These are phyloP conservation scores for Saturnispora zaruensis DNA, from an alignment of 805 yeast species.

Conservation along the genomic window DNA sequence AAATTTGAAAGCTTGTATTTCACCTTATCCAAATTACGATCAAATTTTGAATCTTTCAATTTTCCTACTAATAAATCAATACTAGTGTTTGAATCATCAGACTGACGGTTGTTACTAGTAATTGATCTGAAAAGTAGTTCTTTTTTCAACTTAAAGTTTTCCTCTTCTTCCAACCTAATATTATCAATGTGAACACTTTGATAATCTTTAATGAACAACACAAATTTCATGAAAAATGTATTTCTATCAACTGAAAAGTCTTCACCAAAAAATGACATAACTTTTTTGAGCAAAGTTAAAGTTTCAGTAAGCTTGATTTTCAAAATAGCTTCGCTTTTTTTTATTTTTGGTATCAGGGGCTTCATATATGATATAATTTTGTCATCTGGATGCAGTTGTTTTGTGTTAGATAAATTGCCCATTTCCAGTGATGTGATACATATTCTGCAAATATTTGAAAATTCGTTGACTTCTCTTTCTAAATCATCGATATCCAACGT, in stretches of 20 bases:
- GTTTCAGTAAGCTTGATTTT: constrained; percentile 44
- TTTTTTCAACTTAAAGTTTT: constrained; percentile 54
- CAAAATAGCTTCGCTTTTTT: constrained; percentile 39
- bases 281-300: constrained; percentile 42
- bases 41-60: constrained; percentile 15
- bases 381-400: constrained; percentile 61
- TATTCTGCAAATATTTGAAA: constrained; percentile 39
- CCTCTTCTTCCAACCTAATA: constrained; percentile 58
- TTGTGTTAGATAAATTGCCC: constrained; percentile 58
- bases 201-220: constrained; percentile 51
- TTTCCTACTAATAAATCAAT: constrained; percentile 20
- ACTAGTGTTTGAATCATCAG: not conserved
- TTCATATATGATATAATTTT: constrained; percentile 44
- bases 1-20: not conserved
- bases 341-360: constrained; percentile 29
- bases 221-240: constrained; percentile 53
- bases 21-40: not conserved
- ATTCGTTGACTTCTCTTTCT: constrained; percentile 50
- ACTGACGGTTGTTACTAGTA: constrained; percentile 1
- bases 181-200: constrained; percentile 60
- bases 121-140: constrained; percentile 42
- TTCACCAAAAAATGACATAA: constrained; percentile 70
- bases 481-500: constrained; percentile 57
- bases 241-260: constrained; percentile 45
- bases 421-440: constrained; percentile 46